A percentile compares a stretch with the other conserved stretches of the same genome.
Conservation (phyloP, 1,284 basidiomycete species). For the Ustilago hordei region DNA sequence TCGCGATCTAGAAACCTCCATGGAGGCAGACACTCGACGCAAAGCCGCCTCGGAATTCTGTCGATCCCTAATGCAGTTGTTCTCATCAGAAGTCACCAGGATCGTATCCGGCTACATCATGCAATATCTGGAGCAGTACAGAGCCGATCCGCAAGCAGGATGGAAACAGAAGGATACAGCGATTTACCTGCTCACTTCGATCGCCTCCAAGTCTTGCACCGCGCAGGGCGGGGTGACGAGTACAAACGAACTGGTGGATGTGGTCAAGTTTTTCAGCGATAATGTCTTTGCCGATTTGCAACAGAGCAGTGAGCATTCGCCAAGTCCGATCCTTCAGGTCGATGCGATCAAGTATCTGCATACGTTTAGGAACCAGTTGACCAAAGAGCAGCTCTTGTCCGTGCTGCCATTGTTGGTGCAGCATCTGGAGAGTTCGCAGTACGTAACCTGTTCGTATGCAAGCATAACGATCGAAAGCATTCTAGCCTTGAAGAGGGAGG, state of each 20-base stretch:
- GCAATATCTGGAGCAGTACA: slow-evolving; percentile 77
- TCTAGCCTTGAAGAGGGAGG: slow-evolving; percentile 81
- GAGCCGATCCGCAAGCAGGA: slow-evolving; percentile 76
- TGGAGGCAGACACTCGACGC: slow-evolving; percentile 79
- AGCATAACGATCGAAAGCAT: slow-evolving; percentile 71
- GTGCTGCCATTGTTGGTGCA: slow-evolving; percentile 89
- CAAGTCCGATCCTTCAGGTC: slow-evolving; percentile 85
- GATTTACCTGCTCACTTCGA: slow-evolving; percentile 90
- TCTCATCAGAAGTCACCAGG: slow-evolving; percentile 84
- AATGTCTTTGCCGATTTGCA: slow-evolving; percentile 90
- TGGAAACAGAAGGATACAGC: slow-evolving; percentile 97
- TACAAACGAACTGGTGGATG: slow-evolving; percentile 90
- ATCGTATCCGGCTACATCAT: slow-evolving; percentile 87
- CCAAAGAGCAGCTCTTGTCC: slow-evolving; percentile 90
- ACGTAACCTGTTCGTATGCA: slow-evolving; percentile 71
- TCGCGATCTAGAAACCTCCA: slow-evolving; percentile 79
- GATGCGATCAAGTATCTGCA: slow-evolving; percentile 80
- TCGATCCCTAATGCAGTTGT: slow-evolving; percentile 83
- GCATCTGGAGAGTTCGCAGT: slow-evolving; percentile 75
- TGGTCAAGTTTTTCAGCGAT: slow-evolving; percentile 94
- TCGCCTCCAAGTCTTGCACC: slow-evolving; percentile 89
- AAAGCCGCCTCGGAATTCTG: slow-evolving; percentile 94
- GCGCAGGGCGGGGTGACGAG: slow-evolving; percentile 82
- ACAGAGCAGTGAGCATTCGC: slow-evolving; percentile 73
- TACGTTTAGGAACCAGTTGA: slow-evolving; percentile 92